Base-by-base conservation (phyloP, 2,329 filamentous ascomycete species). In the Diaporthe eres region DNA sequence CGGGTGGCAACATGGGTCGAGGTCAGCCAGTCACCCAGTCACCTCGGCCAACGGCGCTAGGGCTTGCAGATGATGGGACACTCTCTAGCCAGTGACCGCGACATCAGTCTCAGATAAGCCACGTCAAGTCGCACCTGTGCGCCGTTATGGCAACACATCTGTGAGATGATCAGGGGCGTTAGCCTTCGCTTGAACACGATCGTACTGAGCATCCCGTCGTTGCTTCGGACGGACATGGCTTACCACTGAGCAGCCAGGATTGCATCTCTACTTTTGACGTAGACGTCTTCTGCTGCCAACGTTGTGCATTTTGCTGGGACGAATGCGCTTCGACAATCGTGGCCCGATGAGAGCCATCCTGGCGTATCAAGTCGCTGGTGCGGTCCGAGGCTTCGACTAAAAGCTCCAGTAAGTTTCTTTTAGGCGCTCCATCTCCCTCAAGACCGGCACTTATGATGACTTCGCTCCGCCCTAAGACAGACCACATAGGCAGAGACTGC, bases 81-180 rank as follows among this genome's bases (percentile, higher is more conserved):
- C 13, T 28, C 44, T 53, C n/a, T 28, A 39, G 44, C 47, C 31
- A 37, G 47, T 37, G 47, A 68, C 13, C 13, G 8, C 22, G 47
- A 53, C 63, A 37, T 53, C 22, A 55, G 65, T 70, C 65, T 70
- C 65, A 42, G 34, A 68, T 42, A 47, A 68, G 31, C 34, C n/a
- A 68, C n/a, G 65, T 42, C 34, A 42, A 39, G 49, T 55, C 49
- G 65, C 49, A 70, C 22, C 49, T 42, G 22, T 70, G 47, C 49
- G 34, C 31, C 9, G n/a, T 39, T 22, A 39, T 42, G n/a, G 6
- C 17, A 25, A 15, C n/a, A 22, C 8, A 42, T 70, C 65, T 70
- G 34, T 37, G 8, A 53, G 15, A 42, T 25, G 65, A 42, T 34
- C 47, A 25, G 8, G 34, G 17, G 65, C 22, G 65, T 68, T 25